Base-by-base conservation (phyloP, 148 eudicot genomes). In the Polygonum aviculare region DNA sequence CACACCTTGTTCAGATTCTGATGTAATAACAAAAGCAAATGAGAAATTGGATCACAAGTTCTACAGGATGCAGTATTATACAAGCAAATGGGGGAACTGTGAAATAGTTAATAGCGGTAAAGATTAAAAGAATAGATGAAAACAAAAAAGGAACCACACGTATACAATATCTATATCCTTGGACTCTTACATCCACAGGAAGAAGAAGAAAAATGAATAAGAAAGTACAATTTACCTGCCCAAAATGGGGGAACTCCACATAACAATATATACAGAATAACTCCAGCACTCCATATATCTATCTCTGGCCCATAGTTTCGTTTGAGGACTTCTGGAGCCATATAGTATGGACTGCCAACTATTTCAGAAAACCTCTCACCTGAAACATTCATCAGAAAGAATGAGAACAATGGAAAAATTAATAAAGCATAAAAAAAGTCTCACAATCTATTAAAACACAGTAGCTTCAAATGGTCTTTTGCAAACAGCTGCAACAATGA, bases 181-280 rank as follows among this genome's bases (percentile, higher is more conserved):
- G 41, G 71, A 65, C 15, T 65, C 35, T 65, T 36, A 70, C 26
- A 75, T 55, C 63, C 10, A 63, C 73, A 6, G 48, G 63, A 67
- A 59, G 52, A 54, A 59, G 44, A 69, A 12, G 52, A 55, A 74
- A 44, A 71, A 33, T 45, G 73, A 69, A 45, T 6, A 49, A 21
- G 73, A 41, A 79, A 2, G 41, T 2, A 69, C 55, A 18, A 35
- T 41, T 77, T 81, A 91, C 98, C 98, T 50, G 98, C 98, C 98
- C 98, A 93, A 79, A 93, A 93, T 39, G 98, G 98, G 76, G 98
- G 98, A 84, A 93, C 98, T 76, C 98, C 97, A 84, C 98, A 93
- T 76, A 93, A 83, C 75, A 93, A 83, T 83, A 93, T 93, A 79
- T 93, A 91, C 33, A 93, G 93, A 85, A 93, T 88, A 55, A 93